Conservation (phyloP, 129 eudicot genomes). For the Chrysanthemum seticuspe region DNA sequence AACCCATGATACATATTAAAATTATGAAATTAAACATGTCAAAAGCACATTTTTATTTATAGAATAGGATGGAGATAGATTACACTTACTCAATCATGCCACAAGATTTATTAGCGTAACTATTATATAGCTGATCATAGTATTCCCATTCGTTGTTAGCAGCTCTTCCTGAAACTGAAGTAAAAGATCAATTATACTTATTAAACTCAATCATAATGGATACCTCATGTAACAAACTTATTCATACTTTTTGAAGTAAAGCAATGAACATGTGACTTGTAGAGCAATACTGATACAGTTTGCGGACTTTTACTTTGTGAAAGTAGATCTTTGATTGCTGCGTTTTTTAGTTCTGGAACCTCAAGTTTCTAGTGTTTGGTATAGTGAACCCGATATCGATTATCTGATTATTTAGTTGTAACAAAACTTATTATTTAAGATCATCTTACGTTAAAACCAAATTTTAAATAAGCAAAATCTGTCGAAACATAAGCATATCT, state of each 20-base stretch:
- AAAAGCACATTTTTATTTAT: background rate
- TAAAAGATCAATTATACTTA: background rate
- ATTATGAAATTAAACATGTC: background rate
- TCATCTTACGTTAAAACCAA: too few relatives aligned
- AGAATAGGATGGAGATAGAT: background rate
- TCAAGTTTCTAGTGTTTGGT: too few relatives aligned
- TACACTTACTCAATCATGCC: conserved; percentile 75
- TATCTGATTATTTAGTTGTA: too few relatives aligned
- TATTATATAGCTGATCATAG: conserved; percentile 61
- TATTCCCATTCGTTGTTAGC: conserved; percentile 67
- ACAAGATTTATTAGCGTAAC: conserved; percentile 50
- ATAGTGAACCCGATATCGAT: too few relatives aligned
- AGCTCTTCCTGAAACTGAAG: conserved; percentile 63
- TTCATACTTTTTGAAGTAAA: background rate
- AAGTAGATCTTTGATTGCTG: background rate
- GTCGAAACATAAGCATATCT: too few relatives aligned
- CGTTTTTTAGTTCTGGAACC: too few relatives aligned
- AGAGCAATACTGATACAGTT: background rate
- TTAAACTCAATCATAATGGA: conserved; percentile 2
- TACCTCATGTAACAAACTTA: background rate
- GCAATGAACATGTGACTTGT: background rate
- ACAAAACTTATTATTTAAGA: too few relatives aligned
- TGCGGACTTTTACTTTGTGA: background rate
- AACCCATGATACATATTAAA: background rate
- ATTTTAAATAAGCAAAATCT: too few relatives aligned